phyloP scores from a whole-genome alignment of 2,329 filamentous ascomycete genomes.

The Colletotrichum zoysiae region DNA sequence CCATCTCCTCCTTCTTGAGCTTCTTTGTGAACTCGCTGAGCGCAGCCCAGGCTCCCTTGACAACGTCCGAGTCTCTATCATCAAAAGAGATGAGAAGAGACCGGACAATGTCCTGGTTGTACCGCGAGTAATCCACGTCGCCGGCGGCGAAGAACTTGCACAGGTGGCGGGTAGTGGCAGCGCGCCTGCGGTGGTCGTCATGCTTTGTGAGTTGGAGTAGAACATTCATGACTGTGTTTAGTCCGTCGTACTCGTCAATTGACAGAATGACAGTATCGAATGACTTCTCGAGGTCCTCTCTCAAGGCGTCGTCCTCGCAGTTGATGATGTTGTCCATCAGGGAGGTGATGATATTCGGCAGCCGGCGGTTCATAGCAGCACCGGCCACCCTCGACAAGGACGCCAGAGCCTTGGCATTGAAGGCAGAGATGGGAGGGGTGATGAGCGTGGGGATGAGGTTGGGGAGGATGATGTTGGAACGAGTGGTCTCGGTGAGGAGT shows the following conservation, averaged over 20 bases:
- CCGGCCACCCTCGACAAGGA: constrained; percentile 94
- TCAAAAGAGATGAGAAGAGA: constrained; percentile 92
- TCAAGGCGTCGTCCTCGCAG: constrained; percentile 79
- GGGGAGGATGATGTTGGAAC: constrained; percentile 95
- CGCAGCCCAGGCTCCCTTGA: constrained; percentile 90
- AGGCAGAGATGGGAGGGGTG: constrained; percentile 88
- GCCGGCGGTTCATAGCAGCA: constrained; percentile 87
- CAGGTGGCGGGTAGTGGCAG: constrained; percentile 82
- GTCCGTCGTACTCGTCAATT: constrained; percentile 94
- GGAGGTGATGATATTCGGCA: constrained; percentile 91
- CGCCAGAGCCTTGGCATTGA: constrained; percentile 94
- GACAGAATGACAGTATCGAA: constrained; percentile 93
- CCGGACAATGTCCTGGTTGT: constrained; percentile 95
- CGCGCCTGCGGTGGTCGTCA: constrained; percentile 88
- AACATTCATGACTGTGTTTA: constrained; percentile 96
- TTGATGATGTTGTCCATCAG: constrained; percentile 93
- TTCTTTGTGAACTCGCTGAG: constrained; percentile 89
- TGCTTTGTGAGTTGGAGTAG: constrained; percentile 90
- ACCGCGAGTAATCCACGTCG: constrained; percentile 91
- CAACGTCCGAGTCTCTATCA: constrained; percentile 84
- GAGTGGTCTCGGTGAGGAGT: constrained; percentile 90
- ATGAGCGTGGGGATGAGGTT: constrained; percentile 96
- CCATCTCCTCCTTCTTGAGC: constrained; percentile 98
- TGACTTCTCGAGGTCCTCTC: constrained; percentile 78
- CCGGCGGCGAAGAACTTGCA: constrained; percentile 86